Conservation (phyloP, 306 rosid species). For the Amphicarpaea edgeworthii region DNA sequence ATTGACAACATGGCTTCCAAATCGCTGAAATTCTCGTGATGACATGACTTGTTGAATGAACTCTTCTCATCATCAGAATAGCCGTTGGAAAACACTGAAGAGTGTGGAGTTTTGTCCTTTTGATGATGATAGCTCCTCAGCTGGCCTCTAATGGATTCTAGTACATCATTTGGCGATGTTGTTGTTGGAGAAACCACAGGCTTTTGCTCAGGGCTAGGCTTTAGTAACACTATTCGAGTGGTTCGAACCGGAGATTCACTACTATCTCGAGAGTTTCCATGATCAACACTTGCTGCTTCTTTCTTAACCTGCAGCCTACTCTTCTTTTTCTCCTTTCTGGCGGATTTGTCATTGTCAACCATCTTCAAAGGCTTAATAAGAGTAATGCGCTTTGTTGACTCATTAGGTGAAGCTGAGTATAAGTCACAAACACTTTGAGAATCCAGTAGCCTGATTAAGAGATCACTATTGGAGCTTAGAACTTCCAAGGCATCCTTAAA, state of each 20-base stretch:
- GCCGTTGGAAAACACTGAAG: constrained; percentile 81
- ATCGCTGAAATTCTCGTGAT: constrained; percentile 68
- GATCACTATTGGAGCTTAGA: constrained; percentile 81
- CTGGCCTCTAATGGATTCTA: constrained; percentile 60
- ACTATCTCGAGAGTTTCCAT: constrained; percentile 50
- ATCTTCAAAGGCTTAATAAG: constrained; percentile 88
- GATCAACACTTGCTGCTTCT: constrained; percentile 51
- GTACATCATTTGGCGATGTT: constrained; percentile 61
- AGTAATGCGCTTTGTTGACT: constrained; percentile 75
- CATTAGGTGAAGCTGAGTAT: constrained; percentile 60
- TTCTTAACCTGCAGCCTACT: constrained; percentile 55
- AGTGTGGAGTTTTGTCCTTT: constrained; percentile 64
- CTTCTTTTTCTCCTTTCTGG: constrained; percentile 56
- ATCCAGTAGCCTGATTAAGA: constrained; percentile 72
- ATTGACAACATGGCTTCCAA: constrained; percentile 76
- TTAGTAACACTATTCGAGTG: constrained; percentile 88
- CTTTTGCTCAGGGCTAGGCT: constrained; percentile 78
- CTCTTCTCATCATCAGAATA: constrained; percentile 84
- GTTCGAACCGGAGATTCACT: constrained; percentile 65
- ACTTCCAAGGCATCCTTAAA: constrained; percentile 84
- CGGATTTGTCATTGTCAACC: constrained; percentile 57
- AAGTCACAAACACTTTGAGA: constrained; percentile 67
- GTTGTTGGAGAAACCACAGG: constrained; percentile 62
- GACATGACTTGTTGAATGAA: constrained; percentile 80
- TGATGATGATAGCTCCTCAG: constrained; percentile 57